Base-by-base conservation (phyloP, 495 filamentous ascomycete species). In the Rusavskia elegans region DNA sequence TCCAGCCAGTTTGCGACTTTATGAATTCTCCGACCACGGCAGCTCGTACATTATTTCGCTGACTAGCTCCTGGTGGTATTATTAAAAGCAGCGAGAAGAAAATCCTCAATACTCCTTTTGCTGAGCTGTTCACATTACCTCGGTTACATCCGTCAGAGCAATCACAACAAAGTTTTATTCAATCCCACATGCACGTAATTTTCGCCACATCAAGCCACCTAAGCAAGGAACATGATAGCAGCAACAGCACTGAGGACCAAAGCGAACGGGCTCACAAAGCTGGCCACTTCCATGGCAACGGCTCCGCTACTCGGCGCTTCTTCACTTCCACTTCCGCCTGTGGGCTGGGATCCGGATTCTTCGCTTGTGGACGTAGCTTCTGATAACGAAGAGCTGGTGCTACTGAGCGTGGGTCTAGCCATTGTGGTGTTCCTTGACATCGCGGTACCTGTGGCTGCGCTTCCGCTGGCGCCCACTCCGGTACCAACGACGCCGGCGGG, bases 361-460 rank as follows among this genome's bases (percentile, higher is more conserved):
- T 17, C 32, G 32, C 35, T 53, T 16, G 56, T 13, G 11, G 56
- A 48, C 29, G 50, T 20, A 16, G 54, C 37, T 7, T 25, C 27
- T 25, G 48, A 51, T 2, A 49, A 29, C 5, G 46, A 30, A 8
- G 45, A 16, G 17, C n/a, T 51, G 14, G 50, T 41, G 11, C 21
- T 44, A 10, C 20, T 53, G 14, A 53, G 42, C 11, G 51, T 53
- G 21, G 40, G 44, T n/a, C 16, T 35, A 32, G 23, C 27, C 39
- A 21, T 37, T 23, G 58, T 57, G 21, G 53, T 55, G 35, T 52
- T 61, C 3, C 57, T 29, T 7, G 37, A 49, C 13, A 36, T 17
- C 3, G 52, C 29, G 4, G 54, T 35, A n/a, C 50, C 50, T 1
- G 50, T 48, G 17, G 51, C 39, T 29, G 45, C 45, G 17, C 3